Percentiles rank a stretch among this genome's conserved stretches.
Conservation (phyloP, 1,139 yeast species). For the Blastobotrys raffinosifermentans region DNA sequence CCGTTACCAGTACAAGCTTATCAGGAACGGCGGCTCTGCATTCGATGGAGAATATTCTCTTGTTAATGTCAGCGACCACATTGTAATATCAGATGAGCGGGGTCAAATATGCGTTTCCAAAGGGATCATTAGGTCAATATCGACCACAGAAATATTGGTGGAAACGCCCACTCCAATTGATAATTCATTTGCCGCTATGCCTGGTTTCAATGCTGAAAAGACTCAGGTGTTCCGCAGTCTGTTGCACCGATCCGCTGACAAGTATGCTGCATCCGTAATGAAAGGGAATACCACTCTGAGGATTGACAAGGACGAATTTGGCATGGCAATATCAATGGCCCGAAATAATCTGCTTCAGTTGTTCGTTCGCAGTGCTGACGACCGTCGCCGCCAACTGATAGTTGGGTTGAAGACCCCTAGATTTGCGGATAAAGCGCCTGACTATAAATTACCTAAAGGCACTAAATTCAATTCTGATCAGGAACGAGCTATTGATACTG, state of each 20-base stretch:
- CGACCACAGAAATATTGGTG: background rate
- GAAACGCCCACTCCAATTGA: slow-evolving; percentile 38
- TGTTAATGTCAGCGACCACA: slow-evolving; percentile 31
- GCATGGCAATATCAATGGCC: slow-evolving; percentile 69
- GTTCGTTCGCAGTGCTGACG: slow-evolving; percentile 47
- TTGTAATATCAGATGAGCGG: slow-evolving; percentile 70
- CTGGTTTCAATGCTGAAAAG: slow-evolving; percentile 38
- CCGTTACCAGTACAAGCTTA: slow-evolving; percentile 8
- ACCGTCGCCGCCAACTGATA: slow-evolving; percentile 46
- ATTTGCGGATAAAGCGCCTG: slow-evolving; percentile 26
- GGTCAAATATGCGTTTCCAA: slow-evolving; percentile 73
- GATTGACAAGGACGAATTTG: slow-evolving; percentile 75
- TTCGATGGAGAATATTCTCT: slow-evolving; percentile 14
- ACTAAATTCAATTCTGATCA: slow-evolving; percentile 61
- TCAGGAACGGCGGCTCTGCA: background rate
- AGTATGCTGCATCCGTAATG: slow-evolving; percentile 11
- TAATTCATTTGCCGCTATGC: slow-evolving; percentile 19
- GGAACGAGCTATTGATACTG: slow-evolving; percentile 56
- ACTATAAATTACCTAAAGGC: slow-evolving; percentile 3
- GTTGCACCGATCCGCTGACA: slow-evolving; percentile 25
- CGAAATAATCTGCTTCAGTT: slow-evolving; percentile 68
- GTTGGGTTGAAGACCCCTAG: slow-evolving; percentile 54
- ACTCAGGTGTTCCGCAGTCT: slow-evolving; percentile 51
- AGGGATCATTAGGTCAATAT: slow-evolving; percentile 49
- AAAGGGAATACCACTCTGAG: background rate